Percentiles rank a stretch among this genome's conserved stretches.
Conservation (phyloP, 768 basidiomycete genomes). For the Suillus placidus region DNA sequence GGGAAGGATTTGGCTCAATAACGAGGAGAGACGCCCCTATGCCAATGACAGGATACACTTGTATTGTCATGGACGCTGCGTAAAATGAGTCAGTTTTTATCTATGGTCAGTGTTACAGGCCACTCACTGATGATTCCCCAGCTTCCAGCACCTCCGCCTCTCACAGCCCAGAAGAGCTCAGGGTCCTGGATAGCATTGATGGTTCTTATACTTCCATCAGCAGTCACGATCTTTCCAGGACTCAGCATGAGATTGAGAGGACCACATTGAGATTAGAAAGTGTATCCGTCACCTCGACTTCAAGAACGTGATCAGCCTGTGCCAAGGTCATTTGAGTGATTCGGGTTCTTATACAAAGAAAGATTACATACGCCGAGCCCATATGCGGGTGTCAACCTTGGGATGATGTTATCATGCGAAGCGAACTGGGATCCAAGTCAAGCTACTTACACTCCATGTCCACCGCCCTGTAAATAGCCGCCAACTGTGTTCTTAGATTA, state of each 20-base stretch:
- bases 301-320: slow-evolving; percentile 49
- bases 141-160: slow-evolving; percentile 56
- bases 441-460: slow-evolving; percentile 38
- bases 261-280: background rate
- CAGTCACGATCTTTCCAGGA: slow-evolving; percentile 38
- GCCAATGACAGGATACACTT: slow-evolving; percentile 12
- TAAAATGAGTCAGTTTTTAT: background rate
- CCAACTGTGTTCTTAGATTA: slow-evolving; percentile 35
- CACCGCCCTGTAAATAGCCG: slow-evolving; percentile 54
- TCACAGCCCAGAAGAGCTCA: slow-evolving; percentile 58
- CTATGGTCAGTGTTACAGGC: background rate
- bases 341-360: background rate
- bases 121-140: slow-evolving; percentile 46
- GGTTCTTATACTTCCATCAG: slow-evolving; percentile 40
- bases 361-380: slow-evolving; percentile 42
- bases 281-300: slow-evolving; percentile 35
- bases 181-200: slow-evolving; percentile 45
- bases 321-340: slow-evolving; percentile 1
- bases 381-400: slow-evolving; percentile 38
- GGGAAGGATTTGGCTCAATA: slow-evolving; percentile 14
- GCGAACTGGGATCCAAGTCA: background rate
- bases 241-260: background rate
- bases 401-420: background rate
- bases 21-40: slow-evolving; percentile 19
- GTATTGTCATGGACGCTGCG: slow-evolving; percentile 22